Percentiles rank a stretch among this genome's conserved stretches.
phyloP scores from a whole-genome alignment of 768 basidiomycete species.

The Tremella fuciformis region DNA sequence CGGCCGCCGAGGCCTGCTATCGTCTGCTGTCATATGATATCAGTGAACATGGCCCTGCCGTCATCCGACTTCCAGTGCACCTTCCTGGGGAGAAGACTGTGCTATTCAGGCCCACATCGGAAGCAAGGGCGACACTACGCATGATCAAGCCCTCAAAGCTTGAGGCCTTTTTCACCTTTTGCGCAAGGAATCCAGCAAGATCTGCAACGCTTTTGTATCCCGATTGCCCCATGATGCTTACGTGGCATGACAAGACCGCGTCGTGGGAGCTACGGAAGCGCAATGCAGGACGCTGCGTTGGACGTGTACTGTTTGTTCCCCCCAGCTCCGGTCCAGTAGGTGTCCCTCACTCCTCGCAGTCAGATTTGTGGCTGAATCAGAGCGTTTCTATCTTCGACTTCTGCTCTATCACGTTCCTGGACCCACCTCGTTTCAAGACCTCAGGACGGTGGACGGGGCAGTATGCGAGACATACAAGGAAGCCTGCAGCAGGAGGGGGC shows the following conservation, averaged over 20 bases:
- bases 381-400: conserved; percentile 54
- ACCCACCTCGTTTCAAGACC: conserved; percentile 41
- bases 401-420: conserved; percentile 55
- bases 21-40: conserved; percentile 50
- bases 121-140: background rate
- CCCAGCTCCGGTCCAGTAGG: background rate
- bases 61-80: conserved; percentile 56
- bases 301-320: background rate
- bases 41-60: conserved; percentile 52
- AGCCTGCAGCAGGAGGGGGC: conserved; percentile 55
- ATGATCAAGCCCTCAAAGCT: background rate
- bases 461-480: conserved; percentile 51
- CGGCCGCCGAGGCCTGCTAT: conserved; percentile 53
- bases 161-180: background rate
- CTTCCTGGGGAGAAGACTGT: conserved; percentile 53
- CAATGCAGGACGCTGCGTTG: background rate
- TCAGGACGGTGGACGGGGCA: conserved; percentile 22
- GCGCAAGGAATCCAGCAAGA: background rate
- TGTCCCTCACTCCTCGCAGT: background rate
- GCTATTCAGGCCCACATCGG: conserved; percentile 34
- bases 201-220: background rate
- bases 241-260: background rate
- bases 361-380: background rate
- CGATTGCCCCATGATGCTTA: background rate
- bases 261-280: background rate